Evolutionary conservation across 176 grass and related monocot species (phyloP), one percentile per base, ranked within the genome.

Genomic region (Musa acuminata): DNA sequence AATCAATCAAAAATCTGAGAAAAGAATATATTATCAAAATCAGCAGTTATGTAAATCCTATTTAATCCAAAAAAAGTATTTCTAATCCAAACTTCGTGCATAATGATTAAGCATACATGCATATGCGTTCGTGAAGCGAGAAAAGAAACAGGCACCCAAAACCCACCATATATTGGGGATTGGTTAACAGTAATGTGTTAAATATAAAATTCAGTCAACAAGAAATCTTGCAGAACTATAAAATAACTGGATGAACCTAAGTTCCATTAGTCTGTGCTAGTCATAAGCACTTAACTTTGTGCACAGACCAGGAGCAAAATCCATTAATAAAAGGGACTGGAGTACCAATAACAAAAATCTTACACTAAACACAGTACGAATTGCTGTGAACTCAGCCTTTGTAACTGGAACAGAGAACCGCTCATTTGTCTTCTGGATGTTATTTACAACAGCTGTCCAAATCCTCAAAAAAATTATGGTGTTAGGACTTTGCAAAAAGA

Each of bases 351-450:
- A 21, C 16, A 70, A 70, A 48, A 70, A 70, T 51, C 88, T 99
- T 94, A 99, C 95, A 67, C 88, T 91, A 60, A 92, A 83, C 58
- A 91, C 69, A 71, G 88, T 85, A 53, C 90, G 95, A 64, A 94
- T 74, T 53, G 91, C 95, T 57, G 95, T 14, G 79, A 99, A 99
- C 84, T 99, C 95, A 69, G 88, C 95, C 84, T 84, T 99, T 35
- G 90, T 85, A 84, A 99, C 43, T 75, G 90, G 75, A 17, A 99
- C 48, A 67, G 82, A 85, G 78, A 99, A 73, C 7, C 88, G 88
- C n/a, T 94, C 95, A 20, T 77, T 87, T 80, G 82, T 89, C 78
- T 87, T 91, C 65, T 85, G 78, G 62, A 81, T 0, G 20, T 78
- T 89, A 71, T 94, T 89, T 71, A 82, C 27, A 87, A 99, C 88